phyloP scores from a whole-genome alignment of 805 yeast genomes.

The Wickerhamomyces silvicola region DNA sequence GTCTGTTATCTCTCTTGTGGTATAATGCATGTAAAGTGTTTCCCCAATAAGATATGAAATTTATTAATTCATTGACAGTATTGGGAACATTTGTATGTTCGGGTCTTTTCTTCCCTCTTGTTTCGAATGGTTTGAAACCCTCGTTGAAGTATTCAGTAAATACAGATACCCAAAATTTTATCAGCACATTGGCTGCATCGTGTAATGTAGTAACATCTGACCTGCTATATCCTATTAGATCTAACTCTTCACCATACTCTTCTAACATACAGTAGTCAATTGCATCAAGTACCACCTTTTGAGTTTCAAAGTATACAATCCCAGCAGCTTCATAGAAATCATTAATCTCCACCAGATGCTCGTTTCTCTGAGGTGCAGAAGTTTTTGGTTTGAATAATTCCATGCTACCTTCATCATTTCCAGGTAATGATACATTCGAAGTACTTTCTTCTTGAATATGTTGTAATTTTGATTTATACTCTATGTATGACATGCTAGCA shows the following conservation, averaged over 20 bases:
- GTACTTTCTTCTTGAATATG: background rate
- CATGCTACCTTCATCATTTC: no score
- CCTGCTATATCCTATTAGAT: constrained; percentile 42
- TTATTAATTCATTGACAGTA: constrained; percentile 22
- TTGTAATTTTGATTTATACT: constrained; percentile 25
- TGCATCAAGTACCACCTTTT: constrained; percentile 34
- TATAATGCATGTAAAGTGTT: constrained; percentile 38
- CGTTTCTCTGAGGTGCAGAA: background rate
- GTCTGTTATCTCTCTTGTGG: constrained; percentile 25
- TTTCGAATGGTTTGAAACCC: constrained; percentile 14
- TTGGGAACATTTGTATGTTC: constrained; percentile 23
- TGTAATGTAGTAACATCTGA: constrained; percentile 27
- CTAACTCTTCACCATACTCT: constrained; percentile 51
- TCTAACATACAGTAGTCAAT: constrained; percentile 45
- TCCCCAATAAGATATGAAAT: constrained; percentile 49
- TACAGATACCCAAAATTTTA: constrained; percentile 48
- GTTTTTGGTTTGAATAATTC: background rate
- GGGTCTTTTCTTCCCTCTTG: constrained; percentile 24
- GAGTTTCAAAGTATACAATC: constrained; percentile 36
- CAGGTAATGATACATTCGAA: background rate
- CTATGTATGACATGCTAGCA: constrained; percentile 32
- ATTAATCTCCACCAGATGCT: background rate
- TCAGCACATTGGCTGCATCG: constrained; percentile 37
- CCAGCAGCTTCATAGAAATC: constrained; percentile 13
- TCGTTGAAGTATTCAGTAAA: constrained; percentile 43